These are phyloP conservation scores for Annona cherimola DNA, from an alignment of 164 flowering plant genomes.

Conservation along the genomic window DNA sequence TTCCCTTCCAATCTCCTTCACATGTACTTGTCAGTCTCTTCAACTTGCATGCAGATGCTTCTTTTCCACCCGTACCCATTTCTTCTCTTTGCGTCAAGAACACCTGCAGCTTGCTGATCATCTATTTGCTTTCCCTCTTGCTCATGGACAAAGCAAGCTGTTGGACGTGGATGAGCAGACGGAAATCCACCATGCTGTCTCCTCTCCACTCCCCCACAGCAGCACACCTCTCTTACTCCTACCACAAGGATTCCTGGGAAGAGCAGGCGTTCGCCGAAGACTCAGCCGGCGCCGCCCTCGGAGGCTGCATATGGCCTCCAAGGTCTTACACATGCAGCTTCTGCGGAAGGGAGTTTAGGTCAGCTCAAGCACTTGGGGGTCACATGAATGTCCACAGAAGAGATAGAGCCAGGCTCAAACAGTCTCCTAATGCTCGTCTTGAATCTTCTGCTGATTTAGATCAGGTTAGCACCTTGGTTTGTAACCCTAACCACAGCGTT, in stretches of 20 bases:
- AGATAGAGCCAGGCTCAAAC: slow-evolving; percentile 78
- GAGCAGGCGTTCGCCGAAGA: slow-evolving; percentile 92
- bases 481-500: slow-evolving; percentile 33
- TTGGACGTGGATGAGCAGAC: slow-evolving; percentile 57
- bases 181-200: slow-evolving; percentile 26
- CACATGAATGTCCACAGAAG: slow-evolving; percentile 92
- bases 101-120: neutral
- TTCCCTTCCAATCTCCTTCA: slow-evolving; percentile 8
- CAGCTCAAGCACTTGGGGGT: slow-evolving; percentile 91
- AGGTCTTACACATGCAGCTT: slow-evolving; percentile 87
- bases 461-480: slow-evolving; percentile 32
- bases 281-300: slow-evolving; percentile 55
- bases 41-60: slow-evolving; percentile 13
- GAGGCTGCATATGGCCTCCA: slow-evolving; percentile 89
- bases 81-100: neutral
- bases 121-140: neutral
- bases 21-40: slow-evolving; percentile 19
- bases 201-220: slow-evolving; percentile 14
- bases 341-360: slow-evolving; percentile 77
- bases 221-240: neutral
- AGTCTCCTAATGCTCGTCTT: slow-evolving; percentile 26
- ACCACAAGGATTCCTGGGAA: slow-evolving; percentile 70
- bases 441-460: slow-evolving; percentile 20
- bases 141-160: slow-evolving; percentile 40
- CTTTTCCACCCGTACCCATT: neutral